phyloP scores from a whole-genome alignment of 140 eudicot genomes.

The Anethum foeniculum region DNA sequence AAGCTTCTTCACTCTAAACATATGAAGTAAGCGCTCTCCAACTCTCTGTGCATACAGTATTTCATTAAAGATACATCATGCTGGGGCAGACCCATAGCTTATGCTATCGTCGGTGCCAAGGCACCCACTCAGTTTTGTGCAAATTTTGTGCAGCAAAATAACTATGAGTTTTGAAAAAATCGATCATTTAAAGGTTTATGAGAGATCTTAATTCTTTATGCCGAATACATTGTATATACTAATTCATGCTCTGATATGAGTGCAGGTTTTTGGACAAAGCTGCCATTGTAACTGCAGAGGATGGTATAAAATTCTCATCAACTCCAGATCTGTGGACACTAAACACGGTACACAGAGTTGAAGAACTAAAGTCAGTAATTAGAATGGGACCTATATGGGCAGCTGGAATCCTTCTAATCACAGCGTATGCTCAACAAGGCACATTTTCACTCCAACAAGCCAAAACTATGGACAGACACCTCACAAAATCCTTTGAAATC shows the following conservation, averaged over 20 bases:
- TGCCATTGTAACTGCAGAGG: constrained; percentile 37
- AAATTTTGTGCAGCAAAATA: too few species aligned
- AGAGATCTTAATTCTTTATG: neutral
- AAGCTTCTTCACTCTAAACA: constrained; percentile 27
- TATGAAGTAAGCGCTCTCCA: neutral
- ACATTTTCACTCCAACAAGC: constrained; percentile 55
- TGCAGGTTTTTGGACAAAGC: constrained; percentile 50
- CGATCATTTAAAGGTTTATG: neutral
- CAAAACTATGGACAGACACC: constrained; percentile 46
- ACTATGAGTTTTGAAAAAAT: neutral
- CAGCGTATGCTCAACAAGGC: constrained; percentile 42
- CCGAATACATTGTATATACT: neutral
- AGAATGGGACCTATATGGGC: constrained; percentile 57
- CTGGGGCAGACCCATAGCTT: too few species aligned
- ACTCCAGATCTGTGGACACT: constrained; percentile 41
- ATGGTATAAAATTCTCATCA: constrained; percentile 19
- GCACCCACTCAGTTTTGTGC: too few species aligned
- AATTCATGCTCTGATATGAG: neutral
- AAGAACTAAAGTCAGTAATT: constrained; percentile 38
- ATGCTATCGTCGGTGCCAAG: too few species aligned
- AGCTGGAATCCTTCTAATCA: constrained; percentile 40
- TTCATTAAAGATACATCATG: neutral
- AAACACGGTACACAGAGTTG: constrained; percentile 49
- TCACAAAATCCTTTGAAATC: constrained; percentile 47
- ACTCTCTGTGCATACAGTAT: neutral